phyloP scores from a whole-genome alignment of 2,329 filamentous ascomycete genomes.

The Basipetospora chlamydospora region DNA sequence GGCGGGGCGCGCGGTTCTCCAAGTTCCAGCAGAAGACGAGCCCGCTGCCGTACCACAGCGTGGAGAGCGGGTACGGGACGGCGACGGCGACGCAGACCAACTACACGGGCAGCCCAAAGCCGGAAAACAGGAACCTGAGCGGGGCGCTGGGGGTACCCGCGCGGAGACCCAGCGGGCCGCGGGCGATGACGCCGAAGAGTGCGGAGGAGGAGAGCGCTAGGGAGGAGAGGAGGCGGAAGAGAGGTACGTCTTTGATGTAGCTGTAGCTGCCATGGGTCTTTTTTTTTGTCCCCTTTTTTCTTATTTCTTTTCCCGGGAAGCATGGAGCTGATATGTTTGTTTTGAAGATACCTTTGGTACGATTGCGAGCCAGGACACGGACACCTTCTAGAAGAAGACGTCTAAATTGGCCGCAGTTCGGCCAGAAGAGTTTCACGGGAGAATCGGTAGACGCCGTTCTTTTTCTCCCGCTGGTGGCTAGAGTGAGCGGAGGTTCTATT shows the following conservation, averaged over 20 bases:
- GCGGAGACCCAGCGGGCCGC: conserved; percentile 40
- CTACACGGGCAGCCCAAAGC: conserved; percentile 36
- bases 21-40: conserved; percentile 36
- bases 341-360: conserved; percentile 28
- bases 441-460: not conserved
- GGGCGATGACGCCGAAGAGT: conserved; percentile 46
- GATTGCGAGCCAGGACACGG: conserved; percentile 34
- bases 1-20: conserved; percentile 30
- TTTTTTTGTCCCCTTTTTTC: not conserved
- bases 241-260: too few species aligned
- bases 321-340: not conserved
- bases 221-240: conserved; percentile 38
- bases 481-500: too few species aligned
- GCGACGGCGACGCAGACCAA: conserved; percentile 30
- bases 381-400: conserved; percentile 30
- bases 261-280: too few species aligned
- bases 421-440: not conserved
- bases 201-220: conserved; percentile 29
- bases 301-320: not conserved
- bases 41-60: conserved; percentile 40
- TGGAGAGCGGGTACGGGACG: conserved; percentile 39
- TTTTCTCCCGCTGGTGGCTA: too few species aligned
- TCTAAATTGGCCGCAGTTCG: not conserved
- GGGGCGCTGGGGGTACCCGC: conserved; percentile 35
- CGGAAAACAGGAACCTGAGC: conserved; percentile 43